These are phyloP conservation scores for Gossypium stocksii DNA, from an alignment of 345 rosid species.

Conservation along the genomic window DNA sequence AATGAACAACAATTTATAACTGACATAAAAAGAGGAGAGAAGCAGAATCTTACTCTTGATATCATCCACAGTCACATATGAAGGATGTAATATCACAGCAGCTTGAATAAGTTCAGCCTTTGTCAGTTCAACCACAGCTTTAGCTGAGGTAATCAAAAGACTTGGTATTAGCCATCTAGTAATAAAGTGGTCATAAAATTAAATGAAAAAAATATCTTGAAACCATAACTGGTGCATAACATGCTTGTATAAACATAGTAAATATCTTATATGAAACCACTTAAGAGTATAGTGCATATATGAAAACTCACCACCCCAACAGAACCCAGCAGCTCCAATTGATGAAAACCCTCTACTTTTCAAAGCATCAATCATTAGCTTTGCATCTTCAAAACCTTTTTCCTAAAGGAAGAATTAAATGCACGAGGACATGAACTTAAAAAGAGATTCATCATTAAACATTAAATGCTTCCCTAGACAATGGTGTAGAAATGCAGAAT, in stretches of 20 bases:
- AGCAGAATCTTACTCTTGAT: conserved; percentile 47
- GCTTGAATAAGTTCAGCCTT: conserved; percentile 53
- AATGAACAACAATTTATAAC: background rate
- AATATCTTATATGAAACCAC: background rate
- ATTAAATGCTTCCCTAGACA: background rate
- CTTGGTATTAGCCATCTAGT: background rate
- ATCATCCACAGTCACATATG: conserved; percentile 60
- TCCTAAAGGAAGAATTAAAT: conserved; percentile 35
- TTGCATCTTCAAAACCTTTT: conserved; percentile 69
- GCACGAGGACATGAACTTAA: conserved; percentile 3
- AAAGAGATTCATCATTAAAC: background rate
- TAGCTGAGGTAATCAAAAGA: conserved; percentile 42
- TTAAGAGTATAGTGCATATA: background rate
- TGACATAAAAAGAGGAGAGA: too few relatives aligned
- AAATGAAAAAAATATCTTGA: background rate
- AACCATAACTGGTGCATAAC: background rate
- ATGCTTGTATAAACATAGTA: background rate
- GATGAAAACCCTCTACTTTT: conserved; percentile 53
- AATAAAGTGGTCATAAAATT: background rate
- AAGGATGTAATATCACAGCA: conserved; percentile 71
- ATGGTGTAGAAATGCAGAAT: background rate
- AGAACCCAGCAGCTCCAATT: conserved; percentile 61
- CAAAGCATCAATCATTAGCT: conserved; percentile 53
- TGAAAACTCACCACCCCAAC: conserved; percentile 61
- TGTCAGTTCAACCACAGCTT: conserved; percentile 65